Percentiles rank a stretch among this genome's conserved stretches.
These are phyloP conservation scores for Somion occarium DNA, from an alignment of 1,284 basidiomycete genomes.

Conservation along the genomic window DNA sequence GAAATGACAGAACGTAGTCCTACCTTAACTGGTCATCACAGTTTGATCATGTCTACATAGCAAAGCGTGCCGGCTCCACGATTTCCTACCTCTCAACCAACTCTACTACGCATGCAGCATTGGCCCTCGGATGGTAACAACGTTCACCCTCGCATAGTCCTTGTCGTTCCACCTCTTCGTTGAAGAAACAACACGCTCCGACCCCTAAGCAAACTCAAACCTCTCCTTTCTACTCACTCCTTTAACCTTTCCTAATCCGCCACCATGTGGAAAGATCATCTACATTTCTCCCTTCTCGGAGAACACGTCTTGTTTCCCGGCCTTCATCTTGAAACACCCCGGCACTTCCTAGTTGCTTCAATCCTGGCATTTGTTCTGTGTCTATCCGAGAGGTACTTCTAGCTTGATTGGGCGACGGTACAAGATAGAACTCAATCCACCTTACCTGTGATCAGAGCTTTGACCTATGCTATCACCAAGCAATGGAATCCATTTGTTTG, in stretches of 20 bases:
- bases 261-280: constrained; percentile 32
- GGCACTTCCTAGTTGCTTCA: constrained; percentile 38
- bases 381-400: constrained; percentile 50
- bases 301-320: constrained; percentile 54
- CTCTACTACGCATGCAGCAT: background rate
- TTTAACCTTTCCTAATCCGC: background rate
- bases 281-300: constrained; percentile 53
- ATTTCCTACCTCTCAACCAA: background rate
- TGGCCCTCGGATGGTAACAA: background rate
- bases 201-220: no score
- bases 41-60: no score
- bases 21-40: no score
- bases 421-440: background rate
- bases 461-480: constrained; percentile 46
- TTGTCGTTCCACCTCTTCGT: no score
- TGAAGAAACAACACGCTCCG: no score
- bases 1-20: no score
- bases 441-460: constrained; percentile 34
- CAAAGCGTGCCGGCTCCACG: background rate
- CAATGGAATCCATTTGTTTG: constrained; percentile 38
- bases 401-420: no score
- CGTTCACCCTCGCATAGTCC: background rate
- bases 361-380: constrained; percentile 47
- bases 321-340: constrained; percentile 45
- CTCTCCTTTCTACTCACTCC: background rate